Base-by-base conservation (phyloP, 1,139 yeast species). In the Martiniozyma asiatica region DNA sequence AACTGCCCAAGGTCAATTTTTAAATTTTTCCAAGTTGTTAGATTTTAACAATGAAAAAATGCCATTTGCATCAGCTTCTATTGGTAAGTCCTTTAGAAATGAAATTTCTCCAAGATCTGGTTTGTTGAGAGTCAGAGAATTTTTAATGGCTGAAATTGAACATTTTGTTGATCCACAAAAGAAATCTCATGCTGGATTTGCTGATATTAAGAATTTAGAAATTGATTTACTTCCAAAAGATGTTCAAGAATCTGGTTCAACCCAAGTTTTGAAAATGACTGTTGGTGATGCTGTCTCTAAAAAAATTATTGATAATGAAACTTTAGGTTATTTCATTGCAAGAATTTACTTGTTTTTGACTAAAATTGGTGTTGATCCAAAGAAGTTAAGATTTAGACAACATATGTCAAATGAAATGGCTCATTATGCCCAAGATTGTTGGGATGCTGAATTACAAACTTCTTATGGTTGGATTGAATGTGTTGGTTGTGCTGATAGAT, bases 321-420 rank as follows among this genome's bases (percentile, higher is more conserved):
- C 99, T 26, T 71, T 92, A 48, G 99, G 98, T 54, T 92, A 87
- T 64, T 92, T 92, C 59, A 65, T 92, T 45, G 96, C 94, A 39
- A 73, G 98, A 64, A 89, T 92, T 50, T 82, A 77, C 61, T 60
- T 64, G 47, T 92, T 89, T 61, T 69, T 92, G 58, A 53, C 64
- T 43, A 82, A 80, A 55, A 84, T 92, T 52, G 99, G 99, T 63
- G 85, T 87, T 41, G 87, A 89, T 55, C 66, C 77, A 37, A 55
- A 62, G 34, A 76, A 85, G 53, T 62, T 89, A 58, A 75, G 99
- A 60, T 92, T 92, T 72, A 80, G 99, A 68, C 98, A 92, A 65
- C 99, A 92, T 62, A 78, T 92, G 93, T 67, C 76, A 45, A 92
- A 89, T 56, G 99, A 92, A 65, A 92, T 92, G 99, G 99, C 99